phyloP scores from a whole-genome alignment of 73 alveolate genomes.

The Durusdinium trenchii region DNA sequence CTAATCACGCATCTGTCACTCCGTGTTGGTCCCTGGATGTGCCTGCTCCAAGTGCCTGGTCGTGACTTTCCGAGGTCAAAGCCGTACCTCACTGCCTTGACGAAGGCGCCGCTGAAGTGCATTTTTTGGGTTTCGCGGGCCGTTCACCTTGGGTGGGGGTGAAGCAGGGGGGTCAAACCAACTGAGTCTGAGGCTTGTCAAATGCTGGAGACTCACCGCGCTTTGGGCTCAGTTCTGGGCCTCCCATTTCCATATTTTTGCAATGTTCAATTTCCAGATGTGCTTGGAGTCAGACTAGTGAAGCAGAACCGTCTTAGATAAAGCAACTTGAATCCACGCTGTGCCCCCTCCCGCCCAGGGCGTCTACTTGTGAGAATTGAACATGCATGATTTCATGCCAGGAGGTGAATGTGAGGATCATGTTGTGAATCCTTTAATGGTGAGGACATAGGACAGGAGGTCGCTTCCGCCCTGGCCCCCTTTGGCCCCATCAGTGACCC shows the following conservation, averaged over 20 bases:
- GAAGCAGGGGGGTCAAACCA: not conserved
- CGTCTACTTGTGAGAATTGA: too few relatives aligned
- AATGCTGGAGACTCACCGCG: not conserved
- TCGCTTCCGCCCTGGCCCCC: not conserved
- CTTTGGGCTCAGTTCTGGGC: not conserved
- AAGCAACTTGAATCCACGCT: too few relatives aligned
- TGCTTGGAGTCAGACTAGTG: too few relatives aligned
- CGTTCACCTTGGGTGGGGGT: not conserved
- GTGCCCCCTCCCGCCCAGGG: too few relatives aligned
- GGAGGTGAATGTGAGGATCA: not conserved
- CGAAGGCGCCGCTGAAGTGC: not conserved
- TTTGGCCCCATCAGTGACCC: too few relatives aligned
- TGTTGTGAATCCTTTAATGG: too few relatives aligned
- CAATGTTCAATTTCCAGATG: too few relatives aligned
- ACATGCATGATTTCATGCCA: too few relatives aligned
- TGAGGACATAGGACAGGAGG: too few relatives aligned
- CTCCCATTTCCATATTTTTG: too few relatives aligned
- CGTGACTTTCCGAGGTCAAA: not conserved
- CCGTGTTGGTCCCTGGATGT: not conserved
- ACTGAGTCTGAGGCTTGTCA: not conserved
- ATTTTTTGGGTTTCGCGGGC: not conserved
- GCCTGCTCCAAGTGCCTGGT: not conserved
- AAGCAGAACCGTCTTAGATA: too few relatives aligned
- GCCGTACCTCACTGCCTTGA: constrained; percentile 13
- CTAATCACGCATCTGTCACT: not conserved